Conservation (phyloP, 2,329 filamentous ascomycete genomes). For the Alternaria incomplexa region DNA sequence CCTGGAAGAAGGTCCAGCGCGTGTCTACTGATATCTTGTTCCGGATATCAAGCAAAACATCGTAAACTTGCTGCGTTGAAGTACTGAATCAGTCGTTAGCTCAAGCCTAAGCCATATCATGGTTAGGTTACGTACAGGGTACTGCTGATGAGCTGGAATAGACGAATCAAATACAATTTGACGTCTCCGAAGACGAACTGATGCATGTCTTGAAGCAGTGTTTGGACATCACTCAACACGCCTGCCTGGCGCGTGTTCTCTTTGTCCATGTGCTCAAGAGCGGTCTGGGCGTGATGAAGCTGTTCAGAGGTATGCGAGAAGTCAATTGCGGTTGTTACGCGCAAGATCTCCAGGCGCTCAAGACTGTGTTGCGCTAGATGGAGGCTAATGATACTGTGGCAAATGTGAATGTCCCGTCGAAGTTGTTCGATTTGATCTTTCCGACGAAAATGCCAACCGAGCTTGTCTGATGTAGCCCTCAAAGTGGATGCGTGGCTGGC, state of each 20-base stretch:
- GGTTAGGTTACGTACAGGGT: neutral
- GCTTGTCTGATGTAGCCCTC: neutral
- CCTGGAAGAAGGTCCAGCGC: neutral
- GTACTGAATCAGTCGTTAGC: neutral
- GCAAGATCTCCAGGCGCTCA: neutral
- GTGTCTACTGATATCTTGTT: neutral
- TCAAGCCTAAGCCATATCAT: neutral
- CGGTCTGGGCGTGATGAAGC: neutral
- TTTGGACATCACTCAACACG: neutral
- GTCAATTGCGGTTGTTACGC: neutral
- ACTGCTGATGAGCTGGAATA: neutral
- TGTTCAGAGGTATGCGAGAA: neutral
- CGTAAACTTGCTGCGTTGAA: neutral
- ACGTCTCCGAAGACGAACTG: neutral
- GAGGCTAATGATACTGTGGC: neutral
- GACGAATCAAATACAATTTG: neutral
- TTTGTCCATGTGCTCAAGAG: neutral
- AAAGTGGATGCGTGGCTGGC: rapidly evolving
- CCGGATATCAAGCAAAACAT: neutral
- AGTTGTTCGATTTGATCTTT: neutral
- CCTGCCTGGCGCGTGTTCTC: neutral
- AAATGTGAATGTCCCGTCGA: neutral
- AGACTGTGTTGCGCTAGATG: neutral
- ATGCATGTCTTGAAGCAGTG: neutral
- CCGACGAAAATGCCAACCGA: neutral